A percentile compares a stretch with the other conserved stretches of the same genome.
These are phyloP conservation scores for Hibiscus mutabilis DNA, from an alignment of 345 rosid genomes.

Conservation along the genomic window DNA sequence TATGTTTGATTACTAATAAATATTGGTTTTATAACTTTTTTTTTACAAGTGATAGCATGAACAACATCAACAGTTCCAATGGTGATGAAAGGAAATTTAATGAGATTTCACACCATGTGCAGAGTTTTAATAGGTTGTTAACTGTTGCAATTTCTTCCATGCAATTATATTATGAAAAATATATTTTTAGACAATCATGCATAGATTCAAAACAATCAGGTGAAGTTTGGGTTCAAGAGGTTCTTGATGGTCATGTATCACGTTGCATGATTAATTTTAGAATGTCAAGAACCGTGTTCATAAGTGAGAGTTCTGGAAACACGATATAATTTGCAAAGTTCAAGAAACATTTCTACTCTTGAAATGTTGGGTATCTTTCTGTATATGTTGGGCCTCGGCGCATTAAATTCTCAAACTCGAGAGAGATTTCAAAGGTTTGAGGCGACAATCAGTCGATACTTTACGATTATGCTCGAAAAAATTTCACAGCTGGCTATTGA, in stretches of 20 bases:
- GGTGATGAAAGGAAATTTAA: too few species aligned
- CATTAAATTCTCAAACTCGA: too few species aligned
- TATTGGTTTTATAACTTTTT: too few species aligned
- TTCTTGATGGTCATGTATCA: not conserved
- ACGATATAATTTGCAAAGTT: not conserved
- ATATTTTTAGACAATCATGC: not conserved
- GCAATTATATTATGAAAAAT: not conserved
- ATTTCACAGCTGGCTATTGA: not conserved
- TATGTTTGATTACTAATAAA: too few species aligned
- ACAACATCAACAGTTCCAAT: too few species aligned
- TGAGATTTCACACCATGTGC: too few species aligned
- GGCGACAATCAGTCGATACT: not conserved
- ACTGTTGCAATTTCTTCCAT: too few species aligned
- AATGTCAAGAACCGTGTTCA: not conserved
- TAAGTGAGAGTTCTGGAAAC: not conserved
- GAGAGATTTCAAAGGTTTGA: not conserved
- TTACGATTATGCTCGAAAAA: not conserved
- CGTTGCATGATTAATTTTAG: not conserved
- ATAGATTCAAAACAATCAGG: not conserved
- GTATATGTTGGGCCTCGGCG: not conserved
- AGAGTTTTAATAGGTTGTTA: too few species aligned
- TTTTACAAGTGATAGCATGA: too few species aligned
- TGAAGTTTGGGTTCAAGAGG: not conserved
- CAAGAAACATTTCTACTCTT: not conserved
- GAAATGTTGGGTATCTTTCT: not conserved